Base-by-base conservation (phyloP, 768 basidiomycete species). In the Termitomyces sp. region DNA sequence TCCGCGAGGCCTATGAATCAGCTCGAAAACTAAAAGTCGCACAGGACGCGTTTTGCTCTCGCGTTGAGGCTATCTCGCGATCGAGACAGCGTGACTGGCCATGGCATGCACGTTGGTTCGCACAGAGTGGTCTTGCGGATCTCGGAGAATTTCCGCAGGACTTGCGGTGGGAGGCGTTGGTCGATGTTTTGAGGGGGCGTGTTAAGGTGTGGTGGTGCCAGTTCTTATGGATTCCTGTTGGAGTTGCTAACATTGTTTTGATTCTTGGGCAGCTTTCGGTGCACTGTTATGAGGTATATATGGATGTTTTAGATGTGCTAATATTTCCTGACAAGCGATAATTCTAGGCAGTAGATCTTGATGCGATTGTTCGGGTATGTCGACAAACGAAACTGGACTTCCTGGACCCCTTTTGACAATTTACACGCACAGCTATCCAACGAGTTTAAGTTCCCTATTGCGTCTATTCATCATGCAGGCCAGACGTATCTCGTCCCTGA, bases 401-500 rank as follows among this genome's bases (percentile, higher is more conserved):
- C 14, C 1, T n/a, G 7, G n/a, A 32, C 5, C 36, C 57, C 50
- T 35, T 20, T 47, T 16, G 33, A 26, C 43, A 14, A 55, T 12
- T 12, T 35, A 33, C 4, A 23, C 33, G 1, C 16, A 2, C 57
- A 90, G 79, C 75, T 93, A 3, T 83, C 89, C 10, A 90, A 93
- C 70, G 91, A 93, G 63, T 93, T 92, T 75, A 75, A 89, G 61
- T 90, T 90, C 72, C 82, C 86, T 0, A 75, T 91, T 40, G 82
- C 89, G 0, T 86, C 87, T 0, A 83, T 91, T 71, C 90, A 91
- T 64, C 90, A 92, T 63, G 89, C 91, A 1, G 84, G 85, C 44
- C 89, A 92, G 64, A 83, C 90, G 0, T 93, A 88, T 63, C 84
- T 93, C 43, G 89, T 92, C n/a, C 87, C 90, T 2, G 83, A 84